Evolutionary conservation across 1,139 yeast species (phyloP).

Genomic region (Casaregolazyma suthepensis): DNA sequence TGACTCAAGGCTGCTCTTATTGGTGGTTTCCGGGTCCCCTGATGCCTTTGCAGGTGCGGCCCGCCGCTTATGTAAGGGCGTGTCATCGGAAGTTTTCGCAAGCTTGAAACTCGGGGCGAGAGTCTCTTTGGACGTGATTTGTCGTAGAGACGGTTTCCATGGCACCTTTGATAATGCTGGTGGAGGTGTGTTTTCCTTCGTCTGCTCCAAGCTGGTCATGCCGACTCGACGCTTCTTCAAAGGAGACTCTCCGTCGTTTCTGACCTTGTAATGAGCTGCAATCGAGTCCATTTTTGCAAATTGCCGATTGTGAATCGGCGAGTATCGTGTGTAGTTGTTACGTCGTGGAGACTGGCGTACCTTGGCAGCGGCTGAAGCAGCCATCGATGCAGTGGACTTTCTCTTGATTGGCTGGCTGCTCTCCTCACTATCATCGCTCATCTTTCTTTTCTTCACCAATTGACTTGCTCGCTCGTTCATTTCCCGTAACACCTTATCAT

Average conservation of each 20-base stretch:
- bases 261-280: constrained; percentile 22
- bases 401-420: not conserved
- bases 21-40: not conserved
- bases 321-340: constrained; percentile 2
- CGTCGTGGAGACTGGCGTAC: not conserved
- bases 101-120: not conserved
- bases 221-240: constrained; percentile 3
- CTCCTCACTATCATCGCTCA: constrained; percentile 1
- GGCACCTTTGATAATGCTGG: not conserved
- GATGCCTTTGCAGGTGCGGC: not conserved
- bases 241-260: not conserved
- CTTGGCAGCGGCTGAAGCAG: constrained; percentile 18
- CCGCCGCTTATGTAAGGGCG: not conserved
- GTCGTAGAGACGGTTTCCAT: not conserved
- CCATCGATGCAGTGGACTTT: constrained; percentile 12
- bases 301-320: constrained; percentile 23
- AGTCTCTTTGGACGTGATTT: not conserved
- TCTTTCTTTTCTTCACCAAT: constrained; percentile 4
- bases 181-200: not conserved
- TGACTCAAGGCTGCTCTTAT: not conserved
- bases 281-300: constrained; percentile 31
- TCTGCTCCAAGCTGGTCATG: not conserved
- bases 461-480: constrained; percentile 32
- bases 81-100: not conserved
- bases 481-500: constrained; percentile 31